These are phyloP conservation scores for Thielaviopsis ethacetica DNA, from an alignment of 2,329 filamentous ascomycete species.

Conservation along the genomic window DNA sequence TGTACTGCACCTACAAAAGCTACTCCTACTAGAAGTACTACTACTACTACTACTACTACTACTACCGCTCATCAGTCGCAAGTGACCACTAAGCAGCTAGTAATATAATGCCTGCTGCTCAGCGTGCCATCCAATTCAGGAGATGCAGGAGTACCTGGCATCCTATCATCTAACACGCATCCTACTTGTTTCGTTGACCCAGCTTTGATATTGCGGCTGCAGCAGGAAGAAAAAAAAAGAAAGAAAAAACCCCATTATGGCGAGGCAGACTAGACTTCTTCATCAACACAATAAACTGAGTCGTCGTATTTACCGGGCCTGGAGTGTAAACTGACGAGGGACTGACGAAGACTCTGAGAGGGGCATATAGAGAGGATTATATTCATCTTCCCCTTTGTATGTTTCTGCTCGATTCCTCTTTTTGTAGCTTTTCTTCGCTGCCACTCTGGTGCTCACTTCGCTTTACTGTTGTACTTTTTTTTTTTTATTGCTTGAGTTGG, in stretches of 20 bases:
- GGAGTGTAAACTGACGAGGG: not conserved
- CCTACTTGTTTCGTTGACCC: not conserved
- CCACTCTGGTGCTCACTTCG: not conserved
- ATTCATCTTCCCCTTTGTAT: not conserved
- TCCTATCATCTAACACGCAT: not conserved
- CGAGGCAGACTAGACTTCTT: not conserved
- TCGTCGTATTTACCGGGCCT: not conserved
- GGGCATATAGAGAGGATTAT: no score
- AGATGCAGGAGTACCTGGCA: not conserved
- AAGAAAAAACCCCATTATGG: no score
- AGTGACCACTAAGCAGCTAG: not conserved
- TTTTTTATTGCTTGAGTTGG: no score
- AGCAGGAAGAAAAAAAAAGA: not conserved
- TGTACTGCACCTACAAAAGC: no score
- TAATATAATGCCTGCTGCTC: not conserved
- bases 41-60: no score
- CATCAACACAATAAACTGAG: not conserved
- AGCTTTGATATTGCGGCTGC: not conserved
- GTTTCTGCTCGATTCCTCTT: not conserved
- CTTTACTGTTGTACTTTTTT: no score
- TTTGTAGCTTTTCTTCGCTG: no score
- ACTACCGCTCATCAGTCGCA: no score
- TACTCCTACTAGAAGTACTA: no score
- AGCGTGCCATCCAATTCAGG: not conserved
- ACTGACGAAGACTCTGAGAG: not conserved